Conservation (phyloP, 768 basidiomycete genomes). For the Rhizopogon salebrosus region DNA sequence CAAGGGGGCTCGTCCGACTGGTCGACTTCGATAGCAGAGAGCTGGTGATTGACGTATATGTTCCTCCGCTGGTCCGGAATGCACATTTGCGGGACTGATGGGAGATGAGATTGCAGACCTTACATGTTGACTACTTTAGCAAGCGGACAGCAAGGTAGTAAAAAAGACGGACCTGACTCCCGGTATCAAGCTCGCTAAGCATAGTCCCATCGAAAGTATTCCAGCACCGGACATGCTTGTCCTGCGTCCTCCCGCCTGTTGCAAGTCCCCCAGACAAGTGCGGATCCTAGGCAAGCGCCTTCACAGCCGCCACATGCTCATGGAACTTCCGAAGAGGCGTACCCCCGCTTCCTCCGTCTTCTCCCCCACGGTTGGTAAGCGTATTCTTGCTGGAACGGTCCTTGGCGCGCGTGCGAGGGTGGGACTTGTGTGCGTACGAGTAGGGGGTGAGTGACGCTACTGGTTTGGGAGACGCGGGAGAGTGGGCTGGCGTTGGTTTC, state of each 20-base stretch:
- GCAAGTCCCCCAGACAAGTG: conserved; percentile 88
- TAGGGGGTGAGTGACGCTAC: too few relatives aligned
- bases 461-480: too few relatives aligned
- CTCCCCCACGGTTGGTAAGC: too few relatives aligned
- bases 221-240: conserved; percentile 98
- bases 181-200: conserved; percentile 88
- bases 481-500: too few relatives aligned
- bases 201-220: conserved; percentile 84
- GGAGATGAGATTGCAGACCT: conserved; percentile 95
- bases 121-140: conserved; percentile 6
- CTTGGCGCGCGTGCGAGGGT: too few relatives aligned
- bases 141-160: background rate
- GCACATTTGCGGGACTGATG: conserved; percentile 13
- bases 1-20: conserved; percentile 69
- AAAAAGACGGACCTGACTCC: conserved; percentile 70
- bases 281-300: conserved; percentile 97
- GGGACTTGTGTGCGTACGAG: too few relatives aligned
- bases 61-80: conserved; percentile 58
- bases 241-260: conserved; percentile 97
- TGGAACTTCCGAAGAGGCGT: conserved; percentile 90
- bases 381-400: too few relatives aligned
- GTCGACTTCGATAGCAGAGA: conserved; percentile 62
- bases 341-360: conserved; percentile 37
- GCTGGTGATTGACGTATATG: conserved; percentile 74
- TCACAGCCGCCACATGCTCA: conserved; percentile 95